phyloP scores from a whole-genome alignment of 2,329 filamentous ascomycete species.

The Emmonsiellopsis sp. region DNA sequence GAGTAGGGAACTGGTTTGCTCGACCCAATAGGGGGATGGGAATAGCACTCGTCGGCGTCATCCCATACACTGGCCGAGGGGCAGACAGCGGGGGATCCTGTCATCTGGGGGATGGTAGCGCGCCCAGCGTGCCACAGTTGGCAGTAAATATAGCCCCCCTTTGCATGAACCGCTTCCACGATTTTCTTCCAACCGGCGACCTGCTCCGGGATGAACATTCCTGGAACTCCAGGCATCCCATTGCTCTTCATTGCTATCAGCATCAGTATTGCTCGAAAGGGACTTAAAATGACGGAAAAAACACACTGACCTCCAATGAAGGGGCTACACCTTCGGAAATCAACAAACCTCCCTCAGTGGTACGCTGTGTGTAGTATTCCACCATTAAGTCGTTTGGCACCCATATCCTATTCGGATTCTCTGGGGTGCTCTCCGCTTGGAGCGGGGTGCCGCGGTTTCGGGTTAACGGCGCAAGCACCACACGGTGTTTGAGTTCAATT shows the following conservation, averaged over 20 bases:
- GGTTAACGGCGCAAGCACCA: constrained; percentile 45
- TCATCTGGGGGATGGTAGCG: constrained; percentile 33
- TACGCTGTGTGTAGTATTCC: constrained; percentile 32
- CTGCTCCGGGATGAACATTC: constrained; percentile 30
- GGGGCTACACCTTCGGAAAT: constrained; percentile 30
- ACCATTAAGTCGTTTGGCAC: constrained; percentile 34
- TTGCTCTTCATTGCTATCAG: constrained; percentile 19
- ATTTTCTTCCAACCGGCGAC: constrained; percentile 42
- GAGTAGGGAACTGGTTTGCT: constrained; percentile 28
- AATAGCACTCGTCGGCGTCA: constrained; percentile 34
- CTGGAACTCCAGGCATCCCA: constrained; percentile 29
- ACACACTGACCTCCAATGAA: constrained; percentile 26
- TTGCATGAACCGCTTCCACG: constrained; percentile 42
- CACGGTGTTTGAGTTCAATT: constrained; percentile 41
- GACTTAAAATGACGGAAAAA: neutral
- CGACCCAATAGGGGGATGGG: constrained; percentile 28
- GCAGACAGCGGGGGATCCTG: constrained; percentile 27
- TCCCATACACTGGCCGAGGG: constrained; percentile 39
- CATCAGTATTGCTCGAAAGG: constrained; percentile 17
- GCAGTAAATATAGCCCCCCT: constrained; percentile 39
- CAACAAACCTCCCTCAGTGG: constrained; percentile 27
- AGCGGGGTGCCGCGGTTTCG: constrained; percentile 43
- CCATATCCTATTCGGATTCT: constrained; percentile 42
- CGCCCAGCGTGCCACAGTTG: constrained; percentile 40
- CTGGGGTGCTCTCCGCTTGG: constrained; percentile 31